phyloP scores from a whole-genome alignment of 2,329 filamentous ascomycete species.

The Exophiala aquamarina region DNA sequence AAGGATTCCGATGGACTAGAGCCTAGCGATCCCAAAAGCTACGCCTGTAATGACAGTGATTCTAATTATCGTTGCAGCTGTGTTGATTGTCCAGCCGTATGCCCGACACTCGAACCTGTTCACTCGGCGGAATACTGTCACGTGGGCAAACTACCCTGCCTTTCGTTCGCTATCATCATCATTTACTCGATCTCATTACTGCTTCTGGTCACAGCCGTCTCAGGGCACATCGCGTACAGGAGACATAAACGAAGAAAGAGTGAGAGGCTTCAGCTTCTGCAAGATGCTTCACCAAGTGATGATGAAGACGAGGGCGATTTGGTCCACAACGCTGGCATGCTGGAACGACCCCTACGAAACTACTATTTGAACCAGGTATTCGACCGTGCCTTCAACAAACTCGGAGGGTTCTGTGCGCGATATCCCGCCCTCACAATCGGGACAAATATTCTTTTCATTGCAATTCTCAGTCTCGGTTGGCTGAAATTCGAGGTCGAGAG shows the following conservation, averaged over 20 bases:
- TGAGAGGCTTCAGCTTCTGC: slow-evolving; percentile 80
- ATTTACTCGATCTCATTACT: slow-evolving; percentile 76
- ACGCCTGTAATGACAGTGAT: slow-evolving; percentile 87
- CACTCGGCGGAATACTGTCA: slow-evolving; percentile 69
- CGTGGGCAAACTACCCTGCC: slow-evolving; percentile 84
- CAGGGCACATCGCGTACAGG: slow-evolving; percentile 73
- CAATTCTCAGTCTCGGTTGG: slow-evolving; percentile 82
- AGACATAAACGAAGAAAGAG: slow-evolving; percentile 72
- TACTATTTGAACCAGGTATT: slow-evolving; percentile 84
- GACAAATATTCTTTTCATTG: slow-evolving; percentile 71
- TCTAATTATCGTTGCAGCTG: slow-evolving; percentile 86
- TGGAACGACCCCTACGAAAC: slow-evolving; percentile 73
- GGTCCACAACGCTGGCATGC: slow-evolving; percentile 71
- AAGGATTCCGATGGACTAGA: slow-evolving; percentile 66
- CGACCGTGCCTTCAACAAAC: slow-evolving; percentile 73
- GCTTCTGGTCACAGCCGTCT: slow-evolving; percentile 63
- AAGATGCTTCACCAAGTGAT: slow-evolving; percentile 80
- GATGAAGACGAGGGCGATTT: slow-evolving; percentile 84
- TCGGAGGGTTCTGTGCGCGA: slow-evolving; percentile 77
- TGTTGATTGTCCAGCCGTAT: slow-evolving; percentile 85
- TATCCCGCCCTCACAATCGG: slow-evolving; percentile 84
- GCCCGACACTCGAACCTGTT: slow-evolving; percentile 78
- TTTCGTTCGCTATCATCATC: slow-evolving; percentile 89
- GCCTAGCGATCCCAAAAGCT: slow-evolving; percentile 68
- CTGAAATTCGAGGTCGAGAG: slow-evolving; percentile 84